Evolutionary conservation across 1,284 basidiomycete species (phyloP).

Genomic region (Irpex rosettiformis): DNA sequence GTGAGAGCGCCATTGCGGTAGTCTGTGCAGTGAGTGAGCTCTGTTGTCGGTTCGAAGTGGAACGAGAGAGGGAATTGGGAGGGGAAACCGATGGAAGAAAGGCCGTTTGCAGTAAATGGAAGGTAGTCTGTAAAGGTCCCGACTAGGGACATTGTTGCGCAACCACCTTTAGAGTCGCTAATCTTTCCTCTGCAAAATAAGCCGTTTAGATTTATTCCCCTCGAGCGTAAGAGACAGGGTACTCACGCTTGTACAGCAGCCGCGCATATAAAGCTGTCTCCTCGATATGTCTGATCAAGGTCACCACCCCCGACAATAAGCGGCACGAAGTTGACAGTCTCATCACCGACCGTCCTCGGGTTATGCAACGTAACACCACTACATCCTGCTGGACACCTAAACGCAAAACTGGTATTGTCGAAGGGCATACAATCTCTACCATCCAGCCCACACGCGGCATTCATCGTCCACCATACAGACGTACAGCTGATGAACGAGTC

Average conservation of each 20-base stretch:
- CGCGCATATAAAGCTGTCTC: constrained; percentile 83
- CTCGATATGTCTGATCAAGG: constrained; percentile 66
- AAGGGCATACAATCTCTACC: constrained; percentile 70
- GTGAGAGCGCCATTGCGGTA: constrained; percentile 64
- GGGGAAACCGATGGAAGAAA: constrained; percentile 72
- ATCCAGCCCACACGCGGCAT: constrained; percentile 77
- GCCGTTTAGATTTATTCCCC: constrained; percentile 2
- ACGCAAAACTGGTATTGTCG: constrained; percentile 57
- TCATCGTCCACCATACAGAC: constrained; percentile 64
- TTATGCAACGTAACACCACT: constrained; percentile 68
- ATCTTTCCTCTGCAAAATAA: constrained; percentile 56
- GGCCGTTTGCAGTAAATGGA: constrained; percentile 56
- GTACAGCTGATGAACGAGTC: constrained; percentile 67
- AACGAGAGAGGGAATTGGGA: constrained; percentile 69
- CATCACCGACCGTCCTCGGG: constrained; percentile 70
- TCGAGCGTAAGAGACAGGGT: not conserved
- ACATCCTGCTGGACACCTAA: constrained; percentile 82
- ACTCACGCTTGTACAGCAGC: constrained; percentile 81
- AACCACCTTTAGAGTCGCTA: constrained; percentile 67
- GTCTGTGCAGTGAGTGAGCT: constrained; percentile 66
- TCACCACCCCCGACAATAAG: constrained; percentile 85
- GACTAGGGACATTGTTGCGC: constrained; percentile 64
- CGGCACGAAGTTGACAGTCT: constrained; percentile 64
- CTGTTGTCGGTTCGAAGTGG: constrained; percentile 38
- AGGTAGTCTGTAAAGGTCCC: constrained; percentile 73